phyloP scores from a whole-genome alignment of 202 grass and related monocot species.

The Carex arenaria region DNA sequence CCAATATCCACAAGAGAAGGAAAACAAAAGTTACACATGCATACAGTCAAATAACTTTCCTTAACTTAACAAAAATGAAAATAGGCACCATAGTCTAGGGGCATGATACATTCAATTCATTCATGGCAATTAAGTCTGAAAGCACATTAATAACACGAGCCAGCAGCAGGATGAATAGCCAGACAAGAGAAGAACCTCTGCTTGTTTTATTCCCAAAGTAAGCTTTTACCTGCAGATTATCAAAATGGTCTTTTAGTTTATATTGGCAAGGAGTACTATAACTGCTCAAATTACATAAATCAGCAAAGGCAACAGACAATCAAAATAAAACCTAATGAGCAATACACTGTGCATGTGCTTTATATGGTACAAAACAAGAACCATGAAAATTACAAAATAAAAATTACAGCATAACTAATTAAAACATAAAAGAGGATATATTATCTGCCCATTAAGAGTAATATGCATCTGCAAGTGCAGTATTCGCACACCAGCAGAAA shows the following conservation, averaged over 20 bases:
- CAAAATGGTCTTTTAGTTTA: conserved; percentile 31
- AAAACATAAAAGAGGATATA: not conserved
- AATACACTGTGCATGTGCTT: not conserved
- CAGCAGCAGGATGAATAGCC: conserved; percentile 1
- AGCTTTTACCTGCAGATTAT: not conserved
- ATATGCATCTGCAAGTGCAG: not conserved
- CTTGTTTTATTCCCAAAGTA: not conserved
- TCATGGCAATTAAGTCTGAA: conserved; percentile 15
- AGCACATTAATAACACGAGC: conserved; percentile 10
- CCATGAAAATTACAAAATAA: not conserved
- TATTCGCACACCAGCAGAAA: not conserved
- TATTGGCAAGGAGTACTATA: not conserved
- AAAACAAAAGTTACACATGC: conserved; percentile 11
- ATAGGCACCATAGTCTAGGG: conserved; percentile 22
- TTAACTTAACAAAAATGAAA: conserved; percentile 17
- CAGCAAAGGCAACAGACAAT: not conserved
- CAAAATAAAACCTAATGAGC: not conserved
- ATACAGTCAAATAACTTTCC: conserved; percentile 13
- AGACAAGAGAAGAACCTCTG: not conserved
- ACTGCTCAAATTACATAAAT: not conserved
- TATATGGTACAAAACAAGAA: not conserved
- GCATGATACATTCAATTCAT: conserved; percentile 26
- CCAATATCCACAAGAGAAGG: conserved; percentile 5
- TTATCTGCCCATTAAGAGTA: not conserved
- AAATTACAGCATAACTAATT: not conserved